Evolutionary conservation across 768 basidiomycete genomes (phyloP).

Genomic region (Naematelia aurantialba): DNA sequence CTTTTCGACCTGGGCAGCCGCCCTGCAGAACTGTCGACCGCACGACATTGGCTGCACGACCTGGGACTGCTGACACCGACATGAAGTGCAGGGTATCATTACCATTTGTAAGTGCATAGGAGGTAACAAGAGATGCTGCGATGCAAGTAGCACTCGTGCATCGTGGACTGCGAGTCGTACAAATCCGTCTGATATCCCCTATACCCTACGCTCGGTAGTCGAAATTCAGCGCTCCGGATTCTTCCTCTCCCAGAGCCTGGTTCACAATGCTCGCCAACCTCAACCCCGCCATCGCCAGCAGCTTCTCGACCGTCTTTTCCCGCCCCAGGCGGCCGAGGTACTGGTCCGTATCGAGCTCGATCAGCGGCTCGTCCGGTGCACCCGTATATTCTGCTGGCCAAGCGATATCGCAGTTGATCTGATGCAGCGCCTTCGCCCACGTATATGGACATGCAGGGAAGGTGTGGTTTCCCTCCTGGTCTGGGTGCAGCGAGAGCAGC

Average conservation of each 20-base stretch:
- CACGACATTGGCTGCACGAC: too few relatives aligned
- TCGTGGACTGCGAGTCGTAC: not conserved
- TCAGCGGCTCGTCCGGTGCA: constrained; percentile 50
- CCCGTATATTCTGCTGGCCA: constrained; percentile 71
- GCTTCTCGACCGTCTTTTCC: constrained; percentile 69
- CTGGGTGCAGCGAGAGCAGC: not conserved
- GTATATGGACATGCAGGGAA: constrained; percentile 65
- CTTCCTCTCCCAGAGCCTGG: constrained; percentile 57
- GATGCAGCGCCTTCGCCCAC: constrained; percentile 71
- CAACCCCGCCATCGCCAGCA: constrained; percentile 77
- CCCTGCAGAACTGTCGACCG: too few relatives aligned
- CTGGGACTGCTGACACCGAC: too few relatives aligned
- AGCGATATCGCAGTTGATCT: constrained; percentile 74
- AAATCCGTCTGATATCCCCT: not conserved
- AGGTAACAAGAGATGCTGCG: too few relatives aligned
- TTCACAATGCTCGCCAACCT: constrained; percentile 81
- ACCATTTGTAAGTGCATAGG: too few relatives aligned
- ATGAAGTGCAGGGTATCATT: too few relatives aligned
- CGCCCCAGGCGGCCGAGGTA: constrained; percentile 69
- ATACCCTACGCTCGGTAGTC: constrained; percentile 15
- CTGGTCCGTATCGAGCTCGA: constrained; percentile 75
- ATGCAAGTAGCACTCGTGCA: too few relatives aligned
- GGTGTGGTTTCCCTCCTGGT: not conserved
- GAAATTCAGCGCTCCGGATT: constrained; percentile 21
- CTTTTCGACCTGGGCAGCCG: too few relatives aligned